Evolutionary conservation across 2,329 filamentous ascomycete species (phyloP), one percentile per base, ranked within the genome.

Genomic region (Cladophialophora immunda): DNA sequence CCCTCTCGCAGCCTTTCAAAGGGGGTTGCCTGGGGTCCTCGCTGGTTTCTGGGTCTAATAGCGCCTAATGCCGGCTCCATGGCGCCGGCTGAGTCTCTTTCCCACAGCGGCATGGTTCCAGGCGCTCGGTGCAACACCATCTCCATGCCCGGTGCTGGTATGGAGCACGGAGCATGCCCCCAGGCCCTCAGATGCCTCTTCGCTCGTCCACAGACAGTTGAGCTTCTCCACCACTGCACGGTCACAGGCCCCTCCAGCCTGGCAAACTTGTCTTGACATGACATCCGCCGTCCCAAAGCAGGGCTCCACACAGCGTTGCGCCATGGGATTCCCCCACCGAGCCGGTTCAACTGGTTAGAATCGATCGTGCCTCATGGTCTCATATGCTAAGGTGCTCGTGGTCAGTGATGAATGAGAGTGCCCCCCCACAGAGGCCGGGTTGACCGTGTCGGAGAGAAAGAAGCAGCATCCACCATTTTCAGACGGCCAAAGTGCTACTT

Each of bases 41-140:
- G 25, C 34, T 55, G 59, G 32, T 5, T 36, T 52, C 50, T 56
- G 27, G 38, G 15, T 38, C 38, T 56, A 47, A 29, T 58, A 4
- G 56, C 58, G 57, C 41, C 65, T 67, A 67, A 56, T 62, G 59
- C 56, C 50, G 53, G 38, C 27, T 27, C 62, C 54, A 65, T 5
- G 30, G 8, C 52, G 47, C 64, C 64, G 62, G 64, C 61, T 50
- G 55, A 11, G 15, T 11, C 36, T 59, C 57, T 67, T 66, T 38
- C 67, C 67, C 6, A 30, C 45, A 55, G 34, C n/a, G 67, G 67
- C 57, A 54, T 65, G 54, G 67, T 56, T 22, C 62, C 65, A 66
- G 36, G 65, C 65, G 52, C 32, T 64, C 54, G 58, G 65, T 70
- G 68, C 68, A 68, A 67, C 68, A 70, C 68, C 68, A 68, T 70